Evolutionary conservation across 352 stramenopile species (phyloP).

Genomic region (Pythium aristosporum): DNA sequence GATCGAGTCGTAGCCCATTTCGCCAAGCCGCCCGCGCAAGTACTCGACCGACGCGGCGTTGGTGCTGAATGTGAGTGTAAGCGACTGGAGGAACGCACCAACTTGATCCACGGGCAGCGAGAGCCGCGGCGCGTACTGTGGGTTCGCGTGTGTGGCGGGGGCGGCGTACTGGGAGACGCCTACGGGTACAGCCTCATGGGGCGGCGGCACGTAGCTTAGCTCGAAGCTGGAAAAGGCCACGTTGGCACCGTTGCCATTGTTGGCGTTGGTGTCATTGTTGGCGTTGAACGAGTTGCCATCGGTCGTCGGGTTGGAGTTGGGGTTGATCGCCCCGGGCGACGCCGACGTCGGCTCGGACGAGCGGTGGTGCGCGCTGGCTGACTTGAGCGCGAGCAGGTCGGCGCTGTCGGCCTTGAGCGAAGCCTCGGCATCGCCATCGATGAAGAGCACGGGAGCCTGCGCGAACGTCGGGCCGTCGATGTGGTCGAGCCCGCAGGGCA

Average conservation of each 20-base stretch:
- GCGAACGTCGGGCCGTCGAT: conserved; percentile 22
- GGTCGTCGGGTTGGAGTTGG: not conserved
- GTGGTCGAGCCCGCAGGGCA: not conserved
- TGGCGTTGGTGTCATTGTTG: not conserved
- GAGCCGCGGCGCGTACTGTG: conserved; percentile 21
- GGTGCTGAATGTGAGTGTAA: conserved; percentile 39
- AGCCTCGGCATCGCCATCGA: conserved; percentile 15
- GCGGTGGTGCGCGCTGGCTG: conserved; percentile 2
- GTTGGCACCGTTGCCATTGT: conserved; percentile 3
- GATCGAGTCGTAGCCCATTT: conserved; percentile 65
- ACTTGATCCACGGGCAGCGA: conserved; percentile 36
- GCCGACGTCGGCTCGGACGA: conserved; percentile 8
- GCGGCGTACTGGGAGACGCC: not conserved
- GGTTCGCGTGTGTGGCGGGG: conserved; percentile 5
- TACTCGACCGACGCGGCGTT: conserved; percentile 34
- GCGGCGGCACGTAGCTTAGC: conserved; percentile 44
- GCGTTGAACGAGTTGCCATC: not conserved
- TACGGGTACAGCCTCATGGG: conserved; percentile 15
- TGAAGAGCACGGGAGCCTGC: conserved; percentile 28
- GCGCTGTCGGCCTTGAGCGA: conserved; percentile 21
- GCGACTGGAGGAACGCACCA: conserved; percentile 46
- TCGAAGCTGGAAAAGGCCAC: conserved; percentile 54
- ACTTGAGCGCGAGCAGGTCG: conserved; percentile 27
- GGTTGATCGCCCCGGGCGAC: not conserved
- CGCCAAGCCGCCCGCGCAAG: conserved; percentile 37